These are phyloP conservation scores for Blastobotrys serpentis DNA, from an alignment of 1,139 yeast species.

Conservation along the genomic window DNA sequence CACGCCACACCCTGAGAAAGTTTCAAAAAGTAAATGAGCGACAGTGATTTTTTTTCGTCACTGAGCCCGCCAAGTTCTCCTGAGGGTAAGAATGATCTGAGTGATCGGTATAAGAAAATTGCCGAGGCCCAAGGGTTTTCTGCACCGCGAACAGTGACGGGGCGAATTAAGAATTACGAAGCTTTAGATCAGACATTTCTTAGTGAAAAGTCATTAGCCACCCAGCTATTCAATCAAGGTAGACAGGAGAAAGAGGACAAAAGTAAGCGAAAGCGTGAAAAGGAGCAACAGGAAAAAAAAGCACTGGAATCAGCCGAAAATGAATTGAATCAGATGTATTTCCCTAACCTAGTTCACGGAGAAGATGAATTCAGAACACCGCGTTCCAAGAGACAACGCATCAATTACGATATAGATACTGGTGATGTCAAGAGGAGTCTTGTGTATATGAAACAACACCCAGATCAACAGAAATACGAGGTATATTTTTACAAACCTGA, in stretches of 20 bases:
- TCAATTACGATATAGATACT: not conserved
- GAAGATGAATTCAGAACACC: slow-evolving; percentile 4
- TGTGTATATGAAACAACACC: slow-evolving; percentile 2
- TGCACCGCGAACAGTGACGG: not conserved
- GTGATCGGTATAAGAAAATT: not conserved
- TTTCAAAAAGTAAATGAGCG: not conserved
- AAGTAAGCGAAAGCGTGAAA: not conserved
- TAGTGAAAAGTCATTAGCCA: not conserved
- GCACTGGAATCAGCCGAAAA: not conserved
- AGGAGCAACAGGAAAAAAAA: not conserved
- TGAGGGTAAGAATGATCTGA: not conserved
- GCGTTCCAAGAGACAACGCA: not conserved
- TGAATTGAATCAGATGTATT: not conserved
- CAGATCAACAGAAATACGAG: not conserved
- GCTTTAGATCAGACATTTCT: not conserved
- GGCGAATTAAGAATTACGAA: not conserved
- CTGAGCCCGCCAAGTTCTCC: not conserved
- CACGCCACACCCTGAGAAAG: no score
- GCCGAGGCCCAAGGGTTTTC: not conserved
- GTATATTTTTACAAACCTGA: not conserved
- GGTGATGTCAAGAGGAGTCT: not conserved
- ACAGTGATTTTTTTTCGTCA: not conserved
- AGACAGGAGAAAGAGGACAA: not conserved
- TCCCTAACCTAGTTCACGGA: not conserved
- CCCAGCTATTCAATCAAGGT: not conserved